These are phyloP conservation scores for Rhodotorula sp. DNA, from an alignment of 1,284 basidiomycete genomes.

Conservation along the genomic window DNA sequence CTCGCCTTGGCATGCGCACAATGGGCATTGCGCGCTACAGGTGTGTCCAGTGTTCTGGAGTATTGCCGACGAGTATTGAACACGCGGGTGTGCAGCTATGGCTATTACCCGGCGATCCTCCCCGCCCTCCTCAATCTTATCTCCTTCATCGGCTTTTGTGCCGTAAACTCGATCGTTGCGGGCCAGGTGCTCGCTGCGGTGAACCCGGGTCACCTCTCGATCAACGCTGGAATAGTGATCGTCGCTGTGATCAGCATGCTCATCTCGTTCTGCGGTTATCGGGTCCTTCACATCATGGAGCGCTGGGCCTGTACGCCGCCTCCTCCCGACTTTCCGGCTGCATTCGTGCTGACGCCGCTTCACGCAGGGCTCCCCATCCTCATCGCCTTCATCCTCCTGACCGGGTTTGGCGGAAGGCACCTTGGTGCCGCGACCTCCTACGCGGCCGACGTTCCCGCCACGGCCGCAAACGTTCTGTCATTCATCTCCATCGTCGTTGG, in stretches of 20 bases:
- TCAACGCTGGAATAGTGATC: constrained; percentile 79
- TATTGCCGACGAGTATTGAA: neutral
- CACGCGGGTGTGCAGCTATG: constrained; percentile 45
- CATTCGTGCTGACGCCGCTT: neutral
- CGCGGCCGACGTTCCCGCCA: constrained; percentile 39
- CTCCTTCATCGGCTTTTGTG: constrained; percentile 63
- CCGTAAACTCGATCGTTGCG: constrained; percentile 74
- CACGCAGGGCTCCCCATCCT: constrained; percentile 48
- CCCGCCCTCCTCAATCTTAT: constrained; percentile 67
- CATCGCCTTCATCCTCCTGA: constrained; percentile 49
- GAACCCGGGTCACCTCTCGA: constrained; percentile 58
- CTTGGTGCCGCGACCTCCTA: constrained; percentile 48
- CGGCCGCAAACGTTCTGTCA: constrained; percentile 47
- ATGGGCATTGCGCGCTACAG: constrained; percentile 70
- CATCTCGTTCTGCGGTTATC: constrained; percentile 77
- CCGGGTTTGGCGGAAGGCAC: constrained; percentile 49
- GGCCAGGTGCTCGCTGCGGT: constrained; percentile 76
- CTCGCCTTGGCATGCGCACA: constrained; percentile 68
- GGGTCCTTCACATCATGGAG: constrained; percentile 58
- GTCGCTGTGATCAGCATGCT: constrained; percentile 74
- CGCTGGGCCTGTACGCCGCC: constrained; percentile 45
- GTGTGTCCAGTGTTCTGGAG: constrained; percentile 51
- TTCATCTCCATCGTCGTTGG: constrained; percentile 51
- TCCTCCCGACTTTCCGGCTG: neutral
- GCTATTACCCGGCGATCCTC: constrained; percentile 67